Evolutionary conservation across 768 basidiomycete genomes (phyloP), one percentile per base, ranked within the genome.

Genomic region (Coprinopsis sp.): DNA sequence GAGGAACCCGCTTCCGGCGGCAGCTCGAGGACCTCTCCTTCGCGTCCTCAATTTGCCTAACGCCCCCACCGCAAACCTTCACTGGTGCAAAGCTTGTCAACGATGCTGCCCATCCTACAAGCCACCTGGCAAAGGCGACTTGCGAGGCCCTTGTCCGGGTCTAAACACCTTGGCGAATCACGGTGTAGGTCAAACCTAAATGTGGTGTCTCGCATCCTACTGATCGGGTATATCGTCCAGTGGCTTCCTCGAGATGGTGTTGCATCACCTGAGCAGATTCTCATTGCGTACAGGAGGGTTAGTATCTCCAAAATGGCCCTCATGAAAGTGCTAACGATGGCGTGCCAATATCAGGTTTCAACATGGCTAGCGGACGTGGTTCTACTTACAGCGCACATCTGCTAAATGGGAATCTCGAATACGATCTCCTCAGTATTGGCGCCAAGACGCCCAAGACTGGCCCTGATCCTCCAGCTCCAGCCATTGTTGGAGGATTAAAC

Each of bases 401-500:
- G 12, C 50, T 54, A 13, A 53, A 54, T 38, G 55, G 53, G 2
- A 54, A 54, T 43, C 19, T 54, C 10, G 14, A 51, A 24, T 51
- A 51, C 16, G 39, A 54, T 25, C 37, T 44, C 14, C 31, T 54
- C 5, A 57, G 53, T 34, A 54, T 54, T 34, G 53, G 55, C 6
- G 48, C 44, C 22, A 56, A 56, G 46, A 43, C 46, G 18, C 33
- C 29, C 10, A 33, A 39, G 22, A 56, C 54, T 14, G 54, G 54
- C 4, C 34, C 43, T 18, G 52, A 51, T 33, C 54, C 54, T 3
- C 54, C 54, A 7, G n/a, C 38, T 1, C 54, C 54, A 13, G 54
- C 54, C n/a, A 54, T 43, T 10, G 54, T 53, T 19, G 54, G 46
- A n/a, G 54, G 54, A 30, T 30, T 53, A 23, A 49, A 54, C 39